phyloP scores from a whole-genome alignment of 352 stramenopile species.

The Elongisporangium senticosum region DNA sequence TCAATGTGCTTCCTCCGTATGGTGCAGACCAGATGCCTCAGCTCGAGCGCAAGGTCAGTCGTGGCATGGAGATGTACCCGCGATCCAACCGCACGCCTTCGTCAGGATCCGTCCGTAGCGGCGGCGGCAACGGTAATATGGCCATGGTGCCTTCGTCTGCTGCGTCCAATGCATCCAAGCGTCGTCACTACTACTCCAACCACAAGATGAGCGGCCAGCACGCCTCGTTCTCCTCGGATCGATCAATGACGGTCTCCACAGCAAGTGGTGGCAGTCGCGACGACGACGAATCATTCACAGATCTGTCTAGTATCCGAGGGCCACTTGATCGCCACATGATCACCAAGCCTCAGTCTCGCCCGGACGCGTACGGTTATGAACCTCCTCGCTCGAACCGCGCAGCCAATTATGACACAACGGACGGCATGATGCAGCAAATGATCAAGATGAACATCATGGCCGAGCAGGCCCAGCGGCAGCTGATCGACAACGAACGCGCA shows the following conservation, averaged over 20 bases:
- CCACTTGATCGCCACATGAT: conserved; percentile 3
- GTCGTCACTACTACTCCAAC: not conserved
- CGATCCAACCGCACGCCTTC: not conserved
- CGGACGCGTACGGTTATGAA: conserved; percentile 1
- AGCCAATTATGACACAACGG: conserved; percentile 8
- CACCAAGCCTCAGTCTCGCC: conserved; percentile 1
- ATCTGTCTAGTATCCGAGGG: conserved; percentile 9
- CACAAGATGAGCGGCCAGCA: not conserved
- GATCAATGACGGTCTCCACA: not conserved
- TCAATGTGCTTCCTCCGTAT: not conserved
- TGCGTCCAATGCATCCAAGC: not conserved
- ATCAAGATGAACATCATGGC: conserved; percentile 47
- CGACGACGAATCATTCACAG: not conserved
- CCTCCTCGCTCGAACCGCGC: not conserved
- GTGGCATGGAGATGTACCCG: not conserved
- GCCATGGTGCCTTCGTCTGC: not conserved
- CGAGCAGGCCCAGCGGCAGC: conserved; percentile 27
- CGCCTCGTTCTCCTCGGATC: not conserved
- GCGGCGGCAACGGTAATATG: not conserved
- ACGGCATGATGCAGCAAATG: conserved; percentile 39
- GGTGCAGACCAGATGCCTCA: not conserved
- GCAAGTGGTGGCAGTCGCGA: not conserved
- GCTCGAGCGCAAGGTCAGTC: not conserved
- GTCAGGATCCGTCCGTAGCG: not conserved
- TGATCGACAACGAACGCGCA: conserved; percentile 18